These are phyloP conservation scores for Cercospora zeae-maydis DNA, from an alignment of 2,329 filamentous ascomycete genomes.

Conservation along the genomic window DNA sequence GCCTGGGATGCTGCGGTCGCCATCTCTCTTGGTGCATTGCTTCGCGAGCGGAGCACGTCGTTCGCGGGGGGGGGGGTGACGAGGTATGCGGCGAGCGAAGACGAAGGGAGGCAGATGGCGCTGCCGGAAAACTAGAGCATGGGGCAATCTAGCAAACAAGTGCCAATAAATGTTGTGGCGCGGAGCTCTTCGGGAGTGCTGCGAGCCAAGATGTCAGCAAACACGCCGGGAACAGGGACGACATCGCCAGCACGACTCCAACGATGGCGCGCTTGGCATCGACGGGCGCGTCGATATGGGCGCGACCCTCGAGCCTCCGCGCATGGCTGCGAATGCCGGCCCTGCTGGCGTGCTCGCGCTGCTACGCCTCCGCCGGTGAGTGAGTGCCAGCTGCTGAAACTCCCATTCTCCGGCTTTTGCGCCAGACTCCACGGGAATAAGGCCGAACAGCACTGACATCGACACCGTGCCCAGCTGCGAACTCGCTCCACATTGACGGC, in stretches of 20 bases:
- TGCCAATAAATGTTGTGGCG: background rate
- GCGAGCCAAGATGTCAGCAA: background rate
- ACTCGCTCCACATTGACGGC: constrained; percentile 54
- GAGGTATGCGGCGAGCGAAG: background rate
- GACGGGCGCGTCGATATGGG: constrained; percentile 17
- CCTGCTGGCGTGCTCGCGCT: constrained; percentile 12
- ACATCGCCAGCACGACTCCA: background rate
- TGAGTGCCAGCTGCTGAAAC: constrained; percentile 6
- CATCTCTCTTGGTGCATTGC: constrained; percentile 40
- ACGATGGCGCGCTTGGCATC: constrained; percentile 19
- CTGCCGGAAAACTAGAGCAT: background rate
- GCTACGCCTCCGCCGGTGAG: constrained; percentile 26
- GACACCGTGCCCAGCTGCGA: constrained; percentile 7
- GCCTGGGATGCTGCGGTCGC: constrained; percentile 43
- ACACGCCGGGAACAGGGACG: background rate
- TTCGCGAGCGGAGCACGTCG: constrained; percentile 11
- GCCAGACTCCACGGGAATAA: constrained; percentile 1
- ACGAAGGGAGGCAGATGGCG: background rate
- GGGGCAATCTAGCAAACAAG: background rate
- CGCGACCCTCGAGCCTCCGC: constrained; percentile 22
- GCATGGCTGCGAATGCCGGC: constrained; percentile 23
- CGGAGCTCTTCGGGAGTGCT: background rate
- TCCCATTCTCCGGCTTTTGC: background rate
- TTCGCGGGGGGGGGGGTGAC: background rate
- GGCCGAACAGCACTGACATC: background rate